phyloP scores from a whole-genome alignment of 1,284 basidiomycete genomes.

The Ceratobasidium sp. region DNA sequence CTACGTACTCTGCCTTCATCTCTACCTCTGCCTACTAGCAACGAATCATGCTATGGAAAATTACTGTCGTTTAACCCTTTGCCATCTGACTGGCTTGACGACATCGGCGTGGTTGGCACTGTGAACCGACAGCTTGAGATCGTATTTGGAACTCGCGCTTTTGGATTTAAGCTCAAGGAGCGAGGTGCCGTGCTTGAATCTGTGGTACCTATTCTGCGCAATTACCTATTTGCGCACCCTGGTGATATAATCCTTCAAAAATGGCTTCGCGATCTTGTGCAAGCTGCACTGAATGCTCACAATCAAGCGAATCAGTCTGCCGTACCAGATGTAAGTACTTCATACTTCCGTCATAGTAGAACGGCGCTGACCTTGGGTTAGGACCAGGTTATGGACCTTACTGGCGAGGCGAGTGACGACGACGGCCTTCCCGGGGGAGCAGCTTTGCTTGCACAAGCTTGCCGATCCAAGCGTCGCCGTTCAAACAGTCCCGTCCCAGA shows the following conservation, averaged over 20 bases:
- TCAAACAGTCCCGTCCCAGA: background rate
- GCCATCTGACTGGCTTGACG: background rate
- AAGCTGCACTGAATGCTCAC: background rate
- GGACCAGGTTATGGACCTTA: background rate
- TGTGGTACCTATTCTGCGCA: constrained; percentile 1
- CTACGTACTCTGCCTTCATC: background rate
- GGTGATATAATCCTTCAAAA: constrained; percentile 16
- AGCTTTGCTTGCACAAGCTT: background rate
- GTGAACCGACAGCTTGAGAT: constrained; percentile 15
- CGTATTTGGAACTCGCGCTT: background rate
- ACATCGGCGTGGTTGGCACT: background rate
- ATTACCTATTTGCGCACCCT: background rate
- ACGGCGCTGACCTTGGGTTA: background rate
- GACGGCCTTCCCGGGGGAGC: background rate
- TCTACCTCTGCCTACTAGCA: background rate
- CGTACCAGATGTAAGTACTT: background rate
- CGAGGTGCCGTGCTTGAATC: background rate
- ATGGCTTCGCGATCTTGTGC: constrained; percentile 8
- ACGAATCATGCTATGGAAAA: background rate
- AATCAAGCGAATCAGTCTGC: background rate
- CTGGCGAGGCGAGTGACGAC: background rate
- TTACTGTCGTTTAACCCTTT: constrained; percentile 18
- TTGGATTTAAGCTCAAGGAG: constrained; percentile 18
- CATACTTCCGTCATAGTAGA: background rate
- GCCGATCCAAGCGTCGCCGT: background rate